Evolutionary conservation across 257 asterid genomes (phyloP), one percentile per base, ranked within the genome.

Genomic region (Solanum megistacrolobum): DNA sequence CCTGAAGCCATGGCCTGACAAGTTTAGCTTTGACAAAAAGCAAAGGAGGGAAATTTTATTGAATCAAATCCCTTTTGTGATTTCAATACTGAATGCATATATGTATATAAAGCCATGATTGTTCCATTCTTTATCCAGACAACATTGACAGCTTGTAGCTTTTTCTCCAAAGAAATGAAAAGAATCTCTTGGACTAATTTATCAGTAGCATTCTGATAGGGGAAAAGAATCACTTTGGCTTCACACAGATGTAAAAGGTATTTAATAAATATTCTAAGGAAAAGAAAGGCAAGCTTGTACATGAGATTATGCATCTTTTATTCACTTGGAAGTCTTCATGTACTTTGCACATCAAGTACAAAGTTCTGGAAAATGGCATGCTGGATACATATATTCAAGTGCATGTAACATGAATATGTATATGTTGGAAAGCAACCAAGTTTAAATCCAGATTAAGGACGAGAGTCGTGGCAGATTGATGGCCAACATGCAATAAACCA

Each of bases 1-100:
- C 97, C 97, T 71, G 98, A 94, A 82, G 98, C 98, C 99, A 97
- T 97, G 81, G 68, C 35, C 91, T 89, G 11, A 82, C 86, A 48
- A 82, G 69, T 48, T 82, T 29, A 60, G 55, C 52, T 88, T 91
- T 84, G 12, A 18, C 71, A 58, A 10, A 52, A 86, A 69, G 86
- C 32, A 25, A 65, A 85, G 12, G 83, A 35, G 12, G 23, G 66
- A 79, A 43, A 27, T 9, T 43, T 46, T 74, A 31, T 29, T 39
- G 84, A n/a, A 83, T 12, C 9, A 29, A 55, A 16, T 43, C 36
- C 86, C 21, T 89, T 81, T 41, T 87, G 89, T 87, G 85, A 35
- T 88, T 89, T 43, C 69, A 82, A 29, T 52, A 79, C 55, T 73
- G 88, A 86, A 84, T 75, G 71, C 68, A 86, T 71, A 52, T 75